Percentiles rank a stretch among this genome's conserved stretches.
These are phyloP conservation scores for Diaporthe citrichinensis DNA, from an alignment of 2,329 filamentous ascomycete genomes.

Conservation along the genomic window DNA sequence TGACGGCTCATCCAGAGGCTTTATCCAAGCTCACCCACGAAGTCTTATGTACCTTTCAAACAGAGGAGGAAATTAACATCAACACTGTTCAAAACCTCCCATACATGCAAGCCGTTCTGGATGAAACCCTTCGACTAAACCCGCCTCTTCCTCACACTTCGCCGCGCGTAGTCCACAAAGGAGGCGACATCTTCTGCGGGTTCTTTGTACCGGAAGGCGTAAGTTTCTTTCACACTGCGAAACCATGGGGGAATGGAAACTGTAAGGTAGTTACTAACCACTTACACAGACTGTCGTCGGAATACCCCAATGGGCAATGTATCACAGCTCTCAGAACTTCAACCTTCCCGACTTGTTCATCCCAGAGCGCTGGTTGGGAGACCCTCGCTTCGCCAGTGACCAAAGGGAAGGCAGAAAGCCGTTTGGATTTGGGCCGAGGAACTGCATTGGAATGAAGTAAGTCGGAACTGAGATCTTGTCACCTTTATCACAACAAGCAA, in stretches of 20 bases:
- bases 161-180: background rate
- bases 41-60: background rate
- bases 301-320: background rate
- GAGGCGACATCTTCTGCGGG: background rate
- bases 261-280: no score
- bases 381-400: background rate
- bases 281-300: background rate
- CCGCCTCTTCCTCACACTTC: background rate
- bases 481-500: background rate
- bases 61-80: background rate
- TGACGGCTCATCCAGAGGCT: background rate
- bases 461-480: background rate
- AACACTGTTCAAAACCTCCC: background rate
- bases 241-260: no score
- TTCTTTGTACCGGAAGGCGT: background rate
- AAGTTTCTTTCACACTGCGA: background rate
- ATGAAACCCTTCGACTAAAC: background rate
- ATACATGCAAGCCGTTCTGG: background rate
- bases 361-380: background rate
- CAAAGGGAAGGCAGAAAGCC: background rate
- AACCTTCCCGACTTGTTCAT: background rate
- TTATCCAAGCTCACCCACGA: background rate
- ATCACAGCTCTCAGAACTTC: background rate
- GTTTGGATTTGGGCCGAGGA: background rate
- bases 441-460: slow-evolving; percentile 2